A percentile compares a stretch with the other conserved stretches of the same genome.
Conservation (phyloP, 371 early-diverging fungal genomes). For the Rhizopus sp. region DNA sequence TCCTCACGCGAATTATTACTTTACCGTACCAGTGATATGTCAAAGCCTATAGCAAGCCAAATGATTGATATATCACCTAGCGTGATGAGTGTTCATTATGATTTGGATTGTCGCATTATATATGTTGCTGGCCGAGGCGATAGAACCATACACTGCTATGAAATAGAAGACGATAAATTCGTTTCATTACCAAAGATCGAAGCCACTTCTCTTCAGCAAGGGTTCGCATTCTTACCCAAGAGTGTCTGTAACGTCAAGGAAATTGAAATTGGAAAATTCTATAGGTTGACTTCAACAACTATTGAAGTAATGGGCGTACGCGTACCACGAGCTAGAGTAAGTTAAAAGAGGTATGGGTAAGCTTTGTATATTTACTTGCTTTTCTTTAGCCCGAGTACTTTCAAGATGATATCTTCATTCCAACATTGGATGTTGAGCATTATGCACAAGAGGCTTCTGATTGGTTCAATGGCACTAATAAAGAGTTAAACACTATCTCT, state of each 20-base stretch:
- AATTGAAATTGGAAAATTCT: conserved; percentile 71
- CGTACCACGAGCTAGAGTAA: conserved; percentile 72
- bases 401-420: conserved; percentile 85
- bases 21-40: conserved; percentile 49
- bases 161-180: conserved; percentile 25
- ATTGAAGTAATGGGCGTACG: conserved; percentile 74
- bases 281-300: conserved; percentile 62
- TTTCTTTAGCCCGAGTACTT: conserved; percentile 69
- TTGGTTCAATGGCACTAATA: conserved; percentile 58
- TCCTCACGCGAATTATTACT: conserved; percentile 66
- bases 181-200: conserved; percentile 64
- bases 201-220: conserved; percentile 63
- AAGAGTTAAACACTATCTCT: conserved; percentile 33
- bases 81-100: conserved; percentile 67
- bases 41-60: conserved; percentile 37
- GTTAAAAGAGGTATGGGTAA: conserved; percentile 1
- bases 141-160: conserved; percentile 50
- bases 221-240: conserved; percentile 71
- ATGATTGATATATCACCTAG: conserved; percentile 77
- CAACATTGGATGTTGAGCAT: conserved; percentile 58
- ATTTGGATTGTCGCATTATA: conserved; percentile 66
- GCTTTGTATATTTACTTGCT: not conserved
- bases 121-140: conserved; percentile 69
- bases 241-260: conserved; percentile 58
- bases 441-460: conserved; percentile 51